Evolutionary conservation across 169 alveolate species (phyloP).

Genomic region (Cryptosporidium meleagridis): DNA sequence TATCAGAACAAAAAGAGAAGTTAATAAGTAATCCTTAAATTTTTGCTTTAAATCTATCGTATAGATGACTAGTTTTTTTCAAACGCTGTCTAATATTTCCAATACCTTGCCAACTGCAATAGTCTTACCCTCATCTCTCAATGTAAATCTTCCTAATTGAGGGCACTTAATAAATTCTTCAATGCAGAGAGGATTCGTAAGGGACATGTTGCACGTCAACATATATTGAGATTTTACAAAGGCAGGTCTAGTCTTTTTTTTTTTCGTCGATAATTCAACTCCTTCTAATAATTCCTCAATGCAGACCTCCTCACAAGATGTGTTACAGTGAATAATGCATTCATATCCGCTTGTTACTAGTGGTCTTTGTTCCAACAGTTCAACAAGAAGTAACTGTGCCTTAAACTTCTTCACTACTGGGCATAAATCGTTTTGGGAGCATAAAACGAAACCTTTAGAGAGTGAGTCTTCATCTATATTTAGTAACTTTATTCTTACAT

Average conservation of each 20-base stretch:
- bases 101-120: slow-evolving; percentile 89
- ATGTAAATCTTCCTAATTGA: slow-evolving; percentile 95
- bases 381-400: slow-evolving; percentile 91
- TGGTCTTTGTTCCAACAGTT: slow-evolving; percentile 92
- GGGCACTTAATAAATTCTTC: slow-evolving; percentile 90
- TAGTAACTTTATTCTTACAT: slow-evolving; percentile 87
- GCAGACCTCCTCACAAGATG: slow-evolving; percentile 88
- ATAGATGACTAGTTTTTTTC: neutral
- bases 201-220: slow-evolving; percentile 77
- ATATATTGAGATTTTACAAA: slow-evolving; percentile 84
- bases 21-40: neutral
- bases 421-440: slow-evolving; percentile 90
- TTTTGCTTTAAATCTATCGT: neutral
- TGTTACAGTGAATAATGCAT: slow-evolving; percentile 90
- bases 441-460: slow-evolving; percentile 95
- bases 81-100: slow-evolving; percentile 78
- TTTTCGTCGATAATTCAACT: slow-evolving; percentile 82
- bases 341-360: slow-evolving; percentile 94
- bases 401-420: slow-evolving; percentile 90
- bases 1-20: slow-evolving; percentile 37
- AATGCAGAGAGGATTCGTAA: slow-evolving; percentile 88
- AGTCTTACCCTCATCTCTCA: slow-evolving; percentile 95
- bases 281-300: slow-evolving; percentile 83
- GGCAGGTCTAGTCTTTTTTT: slow-evolving; percentile 86
- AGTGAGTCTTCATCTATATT: slow-evolving; percentile 93